Percentiles rank a stretch among this genome's conserved stretches.
Conservation (phyloP, 2,329 filamentous ascomycete species). For the Domatiomyces catenatus region DNA sequence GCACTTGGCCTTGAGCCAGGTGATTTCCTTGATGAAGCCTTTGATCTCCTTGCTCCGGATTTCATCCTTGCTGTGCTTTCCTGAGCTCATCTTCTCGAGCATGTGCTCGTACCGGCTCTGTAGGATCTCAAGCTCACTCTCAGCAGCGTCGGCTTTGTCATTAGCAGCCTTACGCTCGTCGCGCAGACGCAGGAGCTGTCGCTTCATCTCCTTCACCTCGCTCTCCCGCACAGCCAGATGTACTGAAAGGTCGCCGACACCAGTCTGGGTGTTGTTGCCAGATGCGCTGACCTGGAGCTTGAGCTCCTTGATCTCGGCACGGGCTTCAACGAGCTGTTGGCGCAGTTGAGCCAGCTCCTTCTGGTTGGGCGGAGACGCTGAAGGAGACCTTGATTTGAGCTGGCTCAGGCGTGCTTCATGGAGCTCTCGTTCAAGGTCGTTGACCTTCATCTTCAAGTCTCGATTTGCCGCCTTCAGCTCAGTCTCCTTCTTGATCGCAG, state of each 20-base stretch:
- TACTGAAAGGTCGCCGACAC: slow-evolving; percentile 45
- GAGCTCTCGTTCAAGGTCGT: slow-evolving; percentile 51
- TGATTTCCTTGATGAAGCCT: slow-evolving; percentile 75
- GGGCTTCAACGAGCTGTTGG: slow-evolving; percentile 44
- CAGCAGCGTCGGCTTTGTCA: slow-evolving; percentile 26
- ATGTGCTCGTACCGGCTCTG: slow-evolving; percentile 51
- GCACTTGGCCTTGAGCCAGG: slow-evolving; percentile 73
- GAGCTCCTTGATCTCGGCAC: slow-evolving; percentile 38
- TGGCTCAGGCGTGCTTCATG: slow-evolving; percentile 42
- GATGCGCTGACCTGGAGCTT: slow-evolving; percentile 41
- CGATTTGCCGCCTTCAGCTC: slow-evolving; percentile 48
- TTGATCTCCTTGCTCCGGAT: slow-evolving; percentile 50
- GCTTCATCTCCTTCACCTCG: slow-evolving; percentile 39
- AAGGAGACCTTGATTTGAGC: slow-evolving; percentile 34
- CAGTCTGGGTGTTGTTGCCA: slow-evolving; percentile 53
- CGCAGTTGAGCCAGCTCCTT: slow-evolving; percentile 45
- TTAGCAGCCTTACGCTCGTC: slow-evolving; percentile 30
- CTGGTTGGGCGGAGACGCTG: slow-evolving; percentile 38
- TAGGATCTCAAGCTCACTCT: slow-evolving; percentile 30
- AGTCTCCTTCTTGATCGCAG: slow-evolving; percentile 50
- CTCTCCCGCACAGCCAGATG: slow-evolving; percentile 55
- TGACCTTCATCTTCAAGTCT: slow-evolving; percentile 47
- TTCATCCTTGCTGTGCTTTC: slow-evolving; percentile 28
- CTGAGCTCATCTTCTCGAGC: slow-evolving; percentile 30
- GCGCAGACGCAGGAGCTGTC: slow-evolving; percentile 49